Conservation (phyloP, 169 alveolate genomes). For the Plasmodium chabaudi region DNA sequence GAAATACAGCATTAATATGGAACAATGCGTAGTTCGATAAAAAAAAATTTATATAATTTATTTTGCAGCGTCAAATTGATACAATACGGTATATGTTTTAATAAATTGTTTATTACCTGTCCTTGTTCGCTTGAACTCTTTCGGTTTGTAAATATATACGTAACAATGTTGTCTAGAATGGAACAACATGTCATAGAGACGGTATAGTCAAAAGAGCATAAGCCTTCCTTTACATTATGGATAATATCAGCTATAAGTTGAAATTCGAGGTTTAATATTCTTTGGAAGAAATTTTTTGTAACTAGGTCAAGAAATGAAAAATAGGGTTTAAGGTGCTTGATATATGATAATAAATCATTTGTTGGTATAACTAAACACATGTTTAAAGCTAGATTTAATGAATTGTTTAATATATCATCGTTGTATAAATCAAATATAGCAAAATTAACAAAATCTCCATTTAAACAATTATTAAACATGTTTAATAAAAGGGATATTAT, state of each 20-base stretch:
- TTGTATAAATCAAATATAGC: slow-evolving; percentile 94
- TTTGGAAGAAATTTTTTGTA: slow-evolving; percentile 89
- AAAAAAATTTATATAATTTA: background rate
- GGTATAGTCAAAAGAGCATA: slow-evolving; percentile 83
- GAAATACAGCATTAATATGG: background rate
- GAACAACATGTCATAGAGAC: slow-evolving; percentile 82
- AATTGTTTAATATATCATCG: slow-evolving; percentile 91
- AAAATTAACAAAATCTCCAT: slow-evolving; percentile 93
- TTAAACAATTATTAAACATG: slow-evolving; percentile 91
- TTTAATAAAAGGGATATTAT: slow-evolving; percentile 91
- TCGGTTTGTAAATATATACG: slow-evolving; percentile 80
- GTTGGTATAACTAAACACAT: slow-evolving; percentile 92
- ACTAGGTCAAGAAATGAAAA: slow-evolving; percentile 91
- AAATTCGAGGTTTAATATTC: slow-evolving; percentile 77
- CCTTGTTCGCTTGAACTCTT: slow-evolving; percentile 72
- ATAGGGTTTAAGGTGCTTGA: slow-evolving; percentile 89
- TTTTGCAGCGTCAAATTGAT: background rate
- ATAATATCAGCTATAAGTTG: slow-evolving; percentile 80
- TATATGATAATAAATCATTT: slow-evolving; percentile 88
- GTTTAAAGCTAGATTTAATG: slow-evolving; percentile 90
- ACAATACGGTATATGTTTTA: no score
- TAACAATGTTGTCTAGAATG: slow-evolving; percentile 84
- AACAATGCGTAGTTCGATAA: background rate
- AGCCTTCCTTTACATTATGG: slow-evolving; percentile 83
- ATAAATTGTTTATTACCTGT: slow-evolving; percentile 18